Evolutionary conservation across 108 stramenopile genomes (phyloP), one percentile per base, ranked within the genome.

Genomic region (Pseudonitzschia multiseries): DNA sequence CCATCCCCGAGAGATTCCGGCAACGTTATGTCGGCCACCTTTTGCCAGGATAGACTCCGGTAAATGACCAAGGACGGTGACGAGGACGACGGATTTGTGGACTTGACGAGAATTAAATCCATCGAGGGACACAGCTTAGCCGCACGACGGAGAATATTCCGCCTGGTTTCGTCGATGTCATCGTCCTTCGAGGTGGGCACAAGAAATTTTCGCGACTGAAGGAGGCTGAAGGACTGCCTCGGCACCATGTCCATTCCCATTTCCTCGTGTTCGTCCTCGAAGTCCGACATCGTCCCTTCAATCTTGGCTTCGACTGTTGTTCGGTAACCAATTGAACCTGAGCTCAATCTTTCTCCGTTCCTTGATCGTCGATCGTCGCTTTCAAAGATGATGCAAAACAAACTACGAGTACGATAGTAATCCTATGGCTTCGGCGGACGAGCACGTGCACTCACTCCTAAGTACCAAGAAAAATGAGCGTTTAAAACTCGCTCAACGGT

Each of bases 1-100:
- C 72, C 21, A 21, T 20, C 13, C 31, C 24, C 17, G 77, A 21
- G n/a, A 67, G 65, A 24, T 73, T 70, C 53, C 1, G 64, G 59
- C 26, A 22, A n/a, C 9, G 56, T 43, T 6, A 91, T 69, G 27
- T 78, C 61, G 14, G 88, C 73, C 53, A 93, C 64, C 57, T 80
- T 74, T 72, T 88, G 89, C 87, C 87, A 89, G 13, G 87, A 87
- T 14, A 89, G 72, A 20, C 86, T 91, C 12, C 90, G 88, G 81
- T 86, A 82, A 21, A 91, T 54, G 0, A 41, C 57, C 13, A 88
- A 57, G n/a, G 74, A 63, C 14, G 82, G 57, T 18, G 46, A 48
- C 71, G 69, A 32, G 6, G 28, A 57, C 15, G 75, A 29, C 2
- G 60, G 31, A 20, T 28, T 63, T 29, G 63, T 27, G 17, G 50